phyloP scores from a whole-genome alignment of 805 yeast species.

The Wickerhamomyces ciferrii region DNA sequence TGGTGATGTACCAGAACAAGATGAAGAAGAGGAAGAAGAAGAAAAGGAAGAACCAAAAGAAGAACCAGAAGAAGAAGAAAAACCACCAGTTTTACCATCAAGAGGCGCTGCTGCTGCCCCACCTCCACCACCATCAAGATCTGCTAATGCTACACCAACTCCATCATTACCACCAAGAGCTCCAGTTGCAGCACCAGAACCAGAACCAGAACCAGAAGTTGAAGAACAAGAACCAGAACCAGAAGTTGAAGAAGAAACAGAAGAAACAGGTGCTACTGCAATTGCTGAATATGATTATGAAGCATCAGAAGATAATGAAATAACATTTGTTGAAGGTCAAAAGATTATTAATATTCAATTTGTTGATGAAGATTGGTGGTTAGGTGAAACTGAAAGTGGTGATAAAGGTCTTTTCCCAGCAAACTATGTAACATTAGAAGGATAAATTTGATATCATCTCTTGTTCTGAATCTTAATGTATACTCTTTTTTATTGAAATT shows the following conservation, averaged over 20 bases:
- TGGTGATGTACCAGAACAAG: constrained; percentile 5
- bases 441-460: too few species aligned
- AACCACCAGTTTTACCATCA: constrained; percentile 21
- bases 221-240: constrained; percentile 12
- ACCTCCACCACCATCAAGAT: constrained; percentile 12
- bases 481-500: too few species aligned
- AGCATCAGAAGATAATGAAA: constrained; percentile 89
- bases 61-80: constrained; percentile 19
- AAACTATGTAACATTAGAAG: constrained; percentile 59
- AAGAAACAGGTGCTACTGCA: constrained; percentile 41
- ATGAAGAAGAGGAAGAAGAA: constrained; percentile 17
- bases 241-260: constrained; percentile 13
- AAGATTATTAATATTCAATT: constrained; percentile 76
- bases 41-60: neutral
- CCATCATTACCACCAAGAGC: constrained; percentile 14
- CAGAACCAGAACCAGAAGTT: constrained; percentile 11
- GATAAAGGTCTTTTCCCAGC: constrained; percentile 87
- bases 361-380: constrained; percentile 97
- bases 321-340: constrained; percentile 82
- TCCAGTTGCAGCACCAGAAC: neutral
- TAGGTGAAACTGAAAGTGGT: constrained; percentile 72
- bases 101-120: constrained; percentile 14
- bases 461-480: too few species aligned
- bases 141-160: constrained; percentile 18
- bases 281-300: constrained; percentile 85